Base-by-base conservation (phyloP, 2,329 filamentous ascomycete species). In the Penicillium expansum region DNA sequence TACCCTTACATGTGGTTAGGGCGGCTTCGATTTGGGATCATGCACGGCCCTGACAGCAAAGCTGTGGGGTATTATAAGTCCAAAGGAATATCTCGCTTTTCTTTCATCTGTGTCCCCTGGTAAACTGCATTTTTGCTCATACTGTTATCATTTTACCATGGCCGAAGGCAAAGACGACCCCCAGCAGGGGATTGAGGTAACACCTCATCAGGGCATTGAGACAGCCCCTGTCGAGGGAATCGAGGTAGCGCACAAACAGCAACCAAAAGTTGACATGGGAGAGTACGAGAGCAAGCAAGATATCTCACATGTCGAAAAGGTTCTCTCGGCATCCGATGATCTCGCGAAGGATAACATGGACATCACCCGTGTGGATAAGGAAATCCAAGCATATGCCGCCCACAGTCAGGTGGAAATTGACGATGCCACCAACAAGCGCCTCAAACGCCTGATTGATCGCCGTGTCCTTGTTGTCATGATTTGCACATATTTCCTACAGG, bases 401-500 rank as follows among this genome's bases (percentile, higher is more conserved):
- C 79, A 80, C 20, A 79, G 70, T 18, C 77, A 76, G 6, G 75
- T 90, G 48, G 75, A 82, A 2, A 85, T 91, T 65, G 78, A 81
- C 4, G 74, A 79, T 1, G 84, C 82, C 56, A 84, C 87, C 52
- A 86, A 84, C 71, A 79, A 74, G 38, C 77, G 86, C 30, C 78
- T 92, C 51, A 85, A 83, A 60, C 80, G 73, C 50, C 77, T 85
- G 76, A 89, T 91, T 62, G 87, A 91, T 72, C 81, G 78, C 59
- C 82, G 88, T 32, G 82, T 91, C 2, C 75, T 92, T 42, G 74
- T 81, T 2, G 79, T 91, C 69, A 91, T 92, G 88, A 81, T 91
- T 56, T 71, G 82, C 47, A 90, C 87, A 0, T 91, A 91, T 72
- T 90, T 91, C 67, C 74, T 91, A 22, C 88, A 89, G 51, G 71